Base-by-base conservation (phyloP, 768 basidiomycete species). In the Hysterangium stoloniferum region DNA sequence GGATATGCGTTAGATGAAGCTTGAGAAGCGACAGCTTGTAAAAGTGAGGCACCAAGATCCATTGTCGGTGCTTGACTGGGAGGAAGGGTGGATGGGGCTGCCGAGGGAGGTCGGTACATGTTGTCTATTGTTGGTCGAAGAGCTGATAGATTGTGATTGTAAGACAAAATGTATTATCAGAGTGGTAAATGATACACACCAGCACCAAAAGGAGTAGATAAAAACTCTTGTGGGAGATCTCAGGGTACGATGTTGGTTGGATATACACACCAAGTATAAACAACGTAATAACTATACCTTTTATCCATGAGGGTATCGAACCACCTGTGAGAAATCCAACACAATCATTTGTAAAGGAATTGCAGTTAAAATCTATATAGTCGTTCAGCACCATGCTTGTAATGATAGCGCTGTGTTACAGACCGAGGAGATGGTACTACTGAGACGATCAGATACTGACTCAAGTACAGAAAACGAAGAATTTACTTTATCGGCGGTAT, bases 311-410 rank as follows among this genome's bases (percentile, higher is more conserved):
- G 3, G 93, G 93, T 48, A 96, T 87, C 13, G 79, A 79, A 3
- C 74, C 74, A 25, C 92, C 91, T 0, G 89, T 95, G 42, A 97
- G 66, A 61, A 96, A 93, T 2, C 86, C 91, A 29, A 91, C 68
- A 52, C 81, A 81, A 56, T 95, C 91, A 53, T 84, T 89, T 2
- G 91, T 93, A 57, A 97, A 97, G 1, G 88, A 86, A 64, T 97
- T 97, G 66, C 93, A 96, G 59, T 96, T 96, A 57, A 94, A 94
- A 36, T 95, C 90, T 84, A 42, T 11, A 12, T 17, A 31, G 9
- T 4, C 29, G 20, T 11, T 45, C 1, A 45, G 44, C 17, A 9
- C 6, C 13, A 12, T 41, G 49, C 55, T 12, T 4, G 11, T 15
- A 27, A 40, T 53, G 12, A 46, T 35, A 9, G 13, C 17, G 8